phyloP scores from a whole-genome alignment of 2,329 filamentous ascomycete species.

The Eurotiales sp. region DNA sequence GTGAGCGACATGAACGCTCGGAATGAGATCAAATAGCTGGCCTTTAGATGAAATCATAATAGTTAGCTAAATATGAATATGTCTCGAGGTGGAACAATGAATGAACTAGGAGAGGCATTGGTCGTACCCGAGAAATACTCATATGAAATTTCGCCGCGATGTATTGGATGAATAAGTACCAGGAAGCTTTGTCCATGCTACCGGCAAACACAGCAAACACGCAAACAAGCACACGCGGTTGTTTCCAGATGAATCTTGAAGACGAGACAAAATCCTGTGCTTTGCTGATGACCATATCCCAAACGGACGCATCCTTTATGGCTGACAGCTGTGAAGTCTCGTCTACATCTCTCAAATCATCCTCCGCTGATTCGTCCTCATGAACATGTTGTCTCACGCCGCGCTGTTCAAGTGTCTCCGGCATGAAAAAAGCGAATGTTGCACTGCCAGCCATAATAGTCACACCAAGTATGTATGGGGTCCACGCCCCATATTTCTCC shows the following conservation, averaged over 20 bases:
- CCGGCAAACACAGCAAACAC: slow-evolving; percentile 23
- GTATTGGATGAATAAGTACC: slow-evolving; percentile 27
- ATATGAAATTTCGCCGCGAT: slow-evolving; percentile 28
- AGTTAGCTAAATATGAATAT: too few species aligned
- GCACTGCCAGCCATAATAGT: neutral
- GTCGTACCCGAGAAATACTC: slow-evolving; percentile 25
- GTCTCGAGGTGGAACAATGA: too few species aligned
- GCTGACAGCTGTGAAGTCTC: neutral
- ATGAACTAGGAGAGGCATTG: neutral
- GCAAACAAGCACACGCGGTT: slow-evolving; percentile 20
- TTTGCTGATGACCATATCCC: slow-evolving; percentile 11
- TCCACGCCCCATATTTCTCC: slow-evolving; percentile 8
- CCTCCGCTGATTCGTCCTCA: neutral
- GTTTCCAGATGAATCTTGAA: slow-evolving; percentile 23
- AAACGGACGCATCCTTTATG: neutral
- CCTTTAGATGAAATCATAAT: slow-evolving; percentile 16
- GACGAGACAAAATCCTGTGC: slow-evolving; percentile 21
- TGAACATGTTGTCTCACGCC: slow-evolving; percentile 13
- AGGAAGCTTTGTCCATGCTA: slow-evolving; percentile 21
- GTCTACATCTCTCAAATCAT: neutral
- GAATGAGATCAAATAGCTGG: slow-evolving; percentile 27
- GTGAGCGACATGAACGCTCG: slow-evolving; percentile 21
- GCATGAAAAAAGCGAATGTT: neutral
- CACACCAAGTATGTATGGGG: slow-evolving; percentile 5
- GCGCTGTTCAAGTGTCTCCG: slow-evolving; percentile 13